phyloP scores from a whole-genome alignment of 2,329 filamentous ascomycete species.

The Fusarium sp. region DNA sequence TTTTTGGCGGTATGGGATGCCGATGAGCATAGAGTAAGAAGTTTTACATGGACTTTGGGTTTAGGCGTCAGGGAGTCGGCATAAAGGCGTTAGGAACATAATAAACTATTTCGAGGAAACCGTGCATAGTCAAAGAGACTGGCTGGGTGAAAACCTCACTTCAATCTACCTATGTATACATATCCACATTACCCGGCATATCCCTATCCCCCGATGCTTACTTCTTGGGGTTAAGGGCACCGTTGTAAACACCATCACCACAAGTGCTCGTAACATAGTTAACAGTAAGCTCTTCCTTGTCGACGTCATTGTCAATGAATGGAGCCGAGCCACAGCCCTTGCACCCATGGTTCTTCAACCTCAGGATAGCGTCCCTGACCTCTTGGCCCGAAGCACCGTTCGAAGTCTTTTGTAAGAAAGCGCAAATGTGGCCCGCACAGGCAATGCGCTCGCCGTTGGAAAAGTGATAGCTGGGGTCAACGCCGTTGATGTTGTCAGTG shows the following conservation, averaged over 20 bases:
- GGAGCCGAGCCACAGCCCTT: not conserved
- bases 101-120: not conserved
- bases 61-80: not conserved
- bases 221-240: not conserved
- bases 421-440: not conserved
- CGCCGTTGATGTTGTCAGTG: not conserved
- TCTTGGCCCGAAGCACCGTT: not conserved
- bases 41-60: not conserved
- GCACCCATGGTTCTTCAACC: not conserved
- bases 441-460: not conserved
- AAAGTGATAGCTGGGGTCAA: not conserved
- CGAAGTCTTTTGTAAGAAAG: not conserved
- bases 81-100: not conserved
- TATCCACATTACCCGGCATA: not conserved
- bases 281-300: not conserved
- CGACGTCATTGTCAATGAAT: not conserved
- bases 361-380: not conserved
- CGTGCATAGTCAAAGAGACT: not conserved
- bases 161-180: not conserved
- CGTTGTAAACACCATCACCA: not conserved
- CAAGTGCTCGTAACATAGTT: not conserved
- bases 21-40: not conserved
- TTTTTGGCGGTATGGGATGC: not conserved
- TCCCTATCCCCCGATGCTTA: not conserved
- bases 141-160: not conserved